Conservation (phyloP, 371 early-diverging fungal species). For the Phascolomyces articulosus region DNA sequence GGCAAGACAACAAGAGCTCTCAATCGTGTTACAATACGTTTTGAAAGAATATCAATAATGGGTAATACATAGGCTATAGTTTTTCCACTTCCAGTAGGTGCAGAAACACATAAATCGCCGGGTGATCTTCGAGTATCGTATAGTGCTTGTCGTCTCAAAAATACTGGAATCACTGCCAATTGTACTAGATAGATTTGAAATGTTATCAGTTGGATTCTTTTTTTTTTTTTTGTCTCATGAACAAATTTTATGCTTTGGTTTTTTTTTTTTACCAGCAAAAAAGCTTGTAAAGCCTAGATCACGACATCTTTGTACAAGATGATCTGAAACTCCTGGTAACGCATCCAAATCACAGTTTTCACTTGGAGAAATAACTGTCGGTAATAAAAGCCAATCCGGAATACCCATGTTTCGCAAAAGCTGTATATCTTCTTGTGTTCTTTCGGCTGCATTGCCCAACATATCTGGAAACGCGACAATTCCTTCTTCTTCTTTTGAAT, state of each 20-base stretch:
- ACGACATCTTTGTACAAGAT: constrained; percentile 63
- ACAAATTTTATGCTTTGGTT: background rate
- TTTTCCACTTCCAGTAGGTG: constrained; percentile 98
- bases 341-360: constrained; percentile 43
- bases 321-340: constrained; percentile 62
- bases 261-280: constrained; percentile 66
- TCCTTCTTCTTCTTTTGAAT: constrained; percentile 27
- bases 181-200: constrained; percentile 65
- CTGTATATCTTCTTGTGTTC: constrained; percentile 39
- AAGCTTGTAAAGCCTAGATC: constrained; percentile 70
- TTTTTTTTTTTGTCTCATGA: background rate
- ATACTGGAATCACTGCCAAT: constrained; percentile 83
- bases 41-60: constrained; percentile 79
- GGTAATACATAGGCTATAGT: constrained; percentile 97
- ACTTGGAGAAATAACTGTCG: constrained; percentile 70
- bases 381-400: constrained; percentile 86
- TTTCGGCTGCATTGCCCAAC: constrained; percentile 24
- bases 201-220: no score
- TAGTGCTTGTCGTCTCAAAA: constrained; percentile 60
- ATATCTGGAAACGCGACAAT: constrained; percentile 51
- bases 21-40: constrained; percentile 73
- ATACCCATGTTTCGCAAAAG: constrained; percentile 67
- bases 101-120: constrained; percentile 89
- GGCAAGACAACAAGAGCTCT: constrained; percentile 90
- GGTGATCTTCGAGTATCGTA: constrained; percentile 57